These are phyloP conservation scores for Avena atlantica DNA, from an alignment of 176 grass and related monocot species.

Conservation along the genomic window DNA sequence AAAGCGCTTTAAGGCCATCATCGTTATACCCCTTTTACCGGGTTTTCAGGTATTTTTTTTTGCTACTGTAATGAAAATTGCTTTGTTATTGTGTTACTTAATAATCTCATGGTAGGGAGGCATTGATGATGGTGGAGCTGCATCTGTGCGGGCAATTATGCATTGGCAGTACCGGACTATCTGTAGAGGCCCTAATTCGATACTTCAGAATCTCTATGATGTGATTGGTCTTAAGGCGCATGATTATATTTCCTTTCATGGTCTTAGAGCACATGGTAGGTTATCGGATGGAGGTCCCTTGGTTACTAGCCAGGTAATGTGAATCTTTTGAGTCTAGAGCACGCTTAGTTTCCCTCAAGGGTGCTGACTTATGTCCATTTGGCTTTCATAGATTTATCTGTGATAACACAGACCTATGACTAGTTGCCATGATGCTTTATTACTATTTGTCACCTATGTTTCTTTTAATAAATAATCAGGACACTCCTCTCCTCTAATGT, in stretches of 20 bases:
- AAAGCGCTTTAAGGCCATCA: constrained; percentile 77
- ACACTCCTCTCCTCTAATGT: constrained; percentile 26
- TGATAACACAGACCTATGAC: background rate
- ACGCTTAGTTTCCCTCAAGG: constrained; percentile 7
- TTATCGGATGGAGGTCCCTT: constrained; percentile 78
- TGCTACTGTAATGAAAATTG: constrained; percentile 26
- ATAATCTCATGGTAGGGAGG: constrained; percentile 70
- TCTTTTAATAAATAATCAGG: constrained; percentile 27
- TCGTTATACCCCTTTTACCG: constrained; percentile 93
- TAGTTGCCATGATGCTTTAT: constrained; percentile 7
- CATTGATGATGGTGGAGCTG: constrained; percentile 95
- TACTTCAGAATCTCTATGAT: constrained; percentile 91
- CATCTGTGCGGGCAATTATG: constrained; percentile 99
- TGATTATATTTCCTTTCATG: constrained; percentile 97
- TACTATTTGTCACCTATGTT: background rate
- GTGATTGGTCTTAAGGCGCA: constrained; percentile 86
- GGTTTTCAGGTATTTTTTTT: constrained; percentile 83
- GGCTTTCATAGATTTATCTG: constrained; percentile 11
- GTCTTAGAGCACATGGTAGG: constrained; percentile 85
- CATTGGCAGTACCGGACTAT: constrained; percentile 99
- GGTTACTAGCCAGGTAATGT: constrained; percentile 88
- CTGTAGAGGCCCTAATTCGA: constrained; percentile 91
- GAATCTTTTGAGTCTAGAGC: constrained; percentile 21
- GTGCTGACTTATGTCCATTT: constrained; percentile 18
- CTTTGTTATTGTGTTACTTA: constrained; percentile 28